Evolutionary conservation across 495 filamentous ascomycete species (phyloP).

Genomic region (Aspergillus steynii): DNA sequence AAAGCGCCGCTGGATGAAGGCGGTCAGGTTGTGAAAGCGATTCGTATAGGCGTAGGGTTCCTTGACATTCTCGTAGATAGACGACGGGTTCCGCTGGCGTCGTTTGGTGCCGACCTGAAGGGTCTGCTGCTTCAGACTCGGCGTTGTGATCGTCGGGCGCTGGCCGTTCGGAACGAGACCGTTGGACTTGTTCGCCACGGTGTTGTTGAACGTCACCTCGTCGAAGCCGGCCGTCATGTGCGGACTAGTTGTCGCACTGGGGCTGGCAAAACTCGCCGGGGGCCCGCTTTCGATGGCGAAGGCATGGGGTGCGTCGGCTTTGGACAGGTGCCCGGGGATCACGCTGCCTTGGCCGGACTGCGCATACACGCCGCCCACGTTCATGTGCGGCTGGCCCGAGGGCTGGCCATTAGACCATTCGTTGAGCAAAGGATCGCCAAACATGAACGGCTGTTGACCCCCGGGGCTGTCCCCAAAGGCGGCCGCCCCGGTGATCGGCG

Average conservation of each 20-base stretch:
- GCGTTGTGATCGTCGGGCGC: slow-evolving; percentile 44
- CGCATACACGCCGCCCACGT: slow-evolving; percentile 41
- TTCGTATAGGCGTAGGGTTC: slow-evolving; percentile 87
- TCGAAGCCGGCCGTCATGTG: slow-evolving; percentile 46
- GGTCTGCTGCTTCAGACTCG: slow-evolving; percentile 48
- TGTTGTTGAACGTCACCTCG: slow-evolving; percentile 30
- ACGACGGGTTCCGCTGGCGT: slow-evolving; percentile 71
- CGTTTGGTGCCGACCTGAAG: slow-evolving; percentile 49
- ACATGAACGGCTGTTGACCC: slow-evolving; percentile 49
- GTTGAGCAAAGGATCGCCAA: slow-evolving; percentile 47
- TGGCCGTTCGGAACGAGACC: slow-evolving; percentile 34
- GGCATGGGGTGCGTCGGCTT: slow-evolving; percentile 59
- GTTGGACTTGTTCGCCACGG: slow-evolving; percentile 31
- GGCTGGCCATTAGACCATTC: slow-evolving; percentile 46
- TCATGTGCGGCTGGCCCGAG: slow-evolving; percentile 41
- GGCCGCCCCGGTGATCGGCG: slow-evolving; percentile 30
- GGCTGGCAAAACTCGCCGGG: slow-evolving; percentile 60
- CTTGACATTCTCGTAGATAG: slow-evolving; percentile 85
- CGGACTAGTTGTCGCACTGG: slow-evolving; percentile 53
- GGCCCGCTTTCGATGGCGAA: slow-evolving; percentile 69
- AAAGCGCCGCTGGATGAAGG: slow-evolving; percentile 79
- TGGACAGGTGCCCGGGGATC: slow-evolving; percentile 43
- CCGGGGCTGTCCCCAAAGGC: slow-evolving; percentile 46
- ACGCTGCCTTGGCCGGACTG: slow-evolving; percentile 38
- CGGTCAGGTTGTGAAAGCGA: slow-evolving; percentile 85